phyloP scores from a whole-genome alignment of 73 alveolate species.

The Paramecium primaurelia region DNA sequence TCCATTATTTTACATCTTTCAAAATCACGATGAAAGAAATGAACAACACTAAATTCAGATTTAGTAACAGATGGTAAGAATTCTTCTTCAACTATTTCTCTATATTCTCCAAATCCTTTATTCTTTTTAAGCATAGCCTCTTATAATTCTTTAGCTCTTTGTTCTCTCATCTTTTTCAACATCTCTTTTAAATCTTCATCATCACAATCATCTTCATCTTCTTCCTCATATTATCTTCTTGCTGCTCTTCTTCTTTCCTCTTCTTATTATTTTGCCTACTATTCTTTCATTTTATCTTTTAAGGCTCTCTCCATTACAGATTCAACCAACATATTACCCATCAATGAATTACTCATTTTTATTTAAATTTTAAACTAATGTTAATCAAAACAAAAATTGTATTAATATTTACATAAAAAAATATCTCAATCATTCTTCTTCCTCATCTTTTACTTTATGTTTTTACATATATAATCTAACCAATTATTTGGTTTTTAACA shows the following conservation, averaged over 20 bases:
- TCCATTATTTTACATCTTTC: slow-evolving; percentile 97
- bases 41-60: slow-evolving; percentile 87
- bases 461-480: neutral
- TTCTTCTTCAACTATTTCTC: slow-evolving; percentile 94
- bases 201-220: slow-evolving; percentile 85
- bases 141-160: slow-evolving; percentile 74
- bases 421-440: neutral
- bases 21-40: slow-evolving; percentile 96
- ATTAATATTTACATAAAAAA: neutral
- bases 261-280: slow-evolving; percentile 22
- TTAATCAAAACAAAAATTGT: neutral
- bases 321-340: slow-evolving; percentile 65
- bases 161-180: slow-evolving; percentile 78
- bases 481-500: neutral
- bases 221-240: slow-evolving; percentile 50
- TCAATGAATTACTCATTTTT: slow-evolving; percentile 51
- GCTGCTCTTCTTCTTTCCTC: slow-evolving; percentile 37
- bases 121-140: slow-evolving; percentile 74
- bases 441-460: neutral
- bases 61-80: slow-evolving; percentile 88
- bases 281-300: slow-evolving; percentile 64
- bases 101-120: slow-evolving; percentile 91
- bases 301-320: slow-evolving; percentile 80
- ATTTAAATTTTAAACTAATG: neutral
- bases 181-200: slow-evolving; percentile 89